These are phyloP conservation scores for Talaromyces amestolkiae DNA, from an alignment of 2,329 filamentous ascomycete species.

Conservation along the genomic window DNA sequence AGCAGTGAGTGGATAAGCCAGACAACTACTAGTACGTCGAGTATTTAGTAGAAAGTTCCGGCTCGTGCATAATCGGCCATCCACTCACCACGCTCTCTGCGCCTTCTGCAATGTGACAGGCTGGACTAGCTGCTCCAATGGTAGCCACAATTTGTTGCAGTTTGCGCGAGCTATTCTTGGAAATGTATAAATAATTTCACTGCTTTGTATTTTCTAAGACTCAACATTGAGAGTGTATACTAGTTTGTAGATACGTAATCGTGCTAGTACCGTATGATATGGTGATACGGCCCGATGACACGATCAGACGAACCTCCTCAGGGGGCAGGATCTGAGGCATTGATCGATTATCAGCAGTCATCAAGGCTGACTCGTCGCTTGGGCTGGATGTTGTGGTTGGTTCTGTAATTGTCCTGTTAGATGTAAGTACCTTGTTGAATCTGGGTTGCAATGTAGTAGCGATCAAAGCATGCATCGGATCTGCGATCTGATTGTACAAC, in stretches of 20 bases:
- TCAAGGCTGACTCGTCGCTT: not conserved
- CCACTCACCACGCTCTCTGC: conserved; percentile 3
- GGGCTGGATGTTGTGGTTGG: not conserved
- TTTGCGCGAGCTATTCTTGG: not conserved
- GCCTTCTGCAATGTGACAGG: conserved; percentile 1
- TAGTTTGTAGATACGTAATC: not conserved
- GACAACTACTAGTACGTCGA: not conserved
- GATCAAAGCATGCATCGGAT: not conserved
- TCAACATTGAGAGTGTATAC: not conserved
- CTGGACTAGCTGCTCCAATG: not conserved
- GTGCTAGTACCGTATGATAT: not conserved
- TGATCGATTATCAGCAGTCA: not conserved
- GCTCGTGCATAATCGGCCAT: not conserved
- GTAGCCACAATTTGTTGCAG: not conserved
- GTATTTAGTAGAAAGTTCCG: not conserved
- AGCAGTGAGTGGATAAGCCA: not conserved
- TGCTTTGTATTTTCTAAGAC: too few species aligned
- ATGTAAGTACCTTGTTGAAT: not conserved
- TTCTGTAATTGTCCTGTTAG: not conserved
- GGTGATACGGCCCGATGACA: not conserved
- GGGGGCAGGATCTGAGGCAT: not conserved
- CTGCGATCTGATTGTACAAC: not conserved
- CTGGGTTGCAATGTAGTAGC: not conserved
- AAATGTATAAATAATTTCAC: not conserved
- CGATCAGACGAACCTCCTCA: not conserved